Evolutionary conservation across 1,284 basidiomycete genomes (phyloP).

Genomic region (Hemileia vastatrix): DNA sequence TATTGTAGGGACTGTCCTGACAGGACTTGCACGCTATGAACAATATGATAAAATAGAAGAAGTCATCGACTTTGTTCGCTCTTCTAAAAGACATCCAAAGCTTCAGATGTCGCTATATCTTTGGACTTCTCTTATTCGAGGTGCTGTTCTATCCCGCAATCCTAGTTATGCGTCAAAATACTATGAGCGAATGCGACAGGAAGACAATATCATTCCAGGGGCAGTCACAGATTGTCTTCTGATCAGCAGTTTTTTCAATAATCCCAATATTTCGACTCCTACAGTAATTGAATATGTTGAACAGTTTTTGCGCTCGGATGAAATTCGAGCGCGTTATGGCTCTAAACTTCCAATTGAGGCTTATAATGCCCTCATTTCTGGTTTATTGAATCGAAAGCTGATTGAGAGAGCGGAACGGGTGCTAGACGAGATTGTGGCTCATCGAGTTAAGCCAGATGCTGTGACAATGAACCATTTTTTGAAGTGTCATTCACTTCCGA

Average conservation of each 20-base stretch:
- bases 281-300: constrained; percentile 6
- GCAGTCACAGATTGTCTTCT: constrained; percentile 3
- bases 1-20: constrained; percentile 2
- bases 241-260: constrained; percentile 6
- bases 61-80: constrained; percentile 3
- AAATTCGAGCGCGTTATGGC: neutral
- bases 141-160: neutral
- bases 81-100: no score
- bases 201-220: constrained; percentile 1
- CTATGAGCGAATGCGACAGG: neutral
- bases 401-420: constrained; percentile 12
- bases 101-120: constrained; percentile 10
- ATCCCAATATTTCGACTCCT: no score
- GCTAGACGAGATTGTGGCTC: neutral
- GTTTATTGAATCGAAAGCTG: constrained; percentile 1
- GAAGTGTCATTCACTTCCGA: constrained; percentile 6
- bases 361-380: constrained; percentile 11
- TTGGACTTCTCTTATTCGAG: constrained; percentile 7
- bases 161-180: neutral
- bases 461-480: constrained; percentile 17
- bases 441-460: neutral
- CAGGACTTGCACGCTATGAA: constrained; percentile 2
- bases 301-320: neutral
- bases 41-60: constrained; percentile 4
- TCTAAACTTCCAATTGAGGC: constrained; percentile 5